Conservation (phyloP, 2,329 filamentous ascomycete species). For the Fusarium paranaense region DNA sequence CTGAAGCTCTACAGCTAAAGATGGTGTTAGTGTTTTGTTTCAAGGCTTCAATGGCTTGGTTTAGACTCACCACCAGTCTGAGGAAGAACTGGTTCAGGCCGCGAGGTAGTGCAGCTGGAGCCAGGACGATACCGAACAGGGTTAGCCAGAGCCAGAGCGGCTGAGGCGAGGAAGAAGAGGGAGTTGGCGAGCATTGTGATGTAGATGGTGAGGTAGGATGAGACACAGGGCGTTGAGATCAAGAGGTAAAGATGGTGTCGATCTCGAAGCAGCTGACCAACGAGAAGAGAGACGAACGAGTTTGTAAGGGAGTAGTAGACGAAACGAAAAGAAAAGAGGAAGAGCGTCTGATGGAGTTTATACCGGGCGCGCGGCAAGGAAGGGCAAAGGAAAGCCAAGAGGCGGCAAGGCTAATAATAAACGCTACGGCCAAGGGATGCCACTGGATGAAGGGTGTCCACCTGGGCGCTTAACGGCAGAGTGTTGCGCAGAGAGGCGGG, state of each 20-base stretch:
- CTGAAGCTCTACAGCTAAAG: conserved; percentile 58
- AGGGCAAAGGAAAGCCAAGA: conserved; percentile 5
- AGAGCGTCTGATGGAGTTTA: conserved; percentile 26
- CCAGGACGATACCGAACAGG: conserved; percentile 36
- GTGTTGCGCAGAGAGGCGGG: neutral
- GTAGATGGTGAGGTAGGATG: conserved; percentile 12
- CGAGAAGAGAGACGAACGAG: conserved; percentile 14
- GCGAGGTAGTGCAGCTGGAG: conserved; percentile 31
- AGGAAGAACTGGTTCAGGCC: conserved; percentile 49
- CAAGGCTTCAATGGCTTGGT: neutral
- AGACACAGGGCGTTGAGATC: conserved; percentile 25
- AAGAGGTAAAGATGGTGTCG: conserved; percentile 31
- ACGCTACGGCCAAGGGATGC: conserved; percentile 35
- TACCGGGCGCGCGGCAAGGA: conserved; percentile 35
- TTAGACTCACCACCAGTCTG: conserved; percentile 52
- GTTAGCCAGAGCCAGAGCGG: conserved; percentile 48
- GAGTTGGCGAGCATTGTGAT: conserved; percentile 50
- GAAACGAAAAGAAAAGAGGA: conserved; percentile 9
- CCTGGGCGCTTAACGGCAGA: conserved; percentile 44
- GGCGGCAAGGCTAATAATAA: conserved; percentile 47
- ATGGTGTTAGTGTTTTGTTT: conserved; percentile 32
- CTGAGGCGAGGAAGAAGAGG: conserved; percentile 49
- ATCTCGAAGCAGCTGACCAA: conserved; percentile 27
- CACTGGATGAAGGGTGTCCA: conserved; percentile 40
- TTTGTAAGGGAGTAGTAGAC: neutral